Percentiles rank a stretch among this genome's conserved stretches.
These are phyloP conservation scores for Lasiodiplodia sp. DNA, from an alignment of 2,329 filamentous ascomycete species.

Conservation along the genomic window DNA sequence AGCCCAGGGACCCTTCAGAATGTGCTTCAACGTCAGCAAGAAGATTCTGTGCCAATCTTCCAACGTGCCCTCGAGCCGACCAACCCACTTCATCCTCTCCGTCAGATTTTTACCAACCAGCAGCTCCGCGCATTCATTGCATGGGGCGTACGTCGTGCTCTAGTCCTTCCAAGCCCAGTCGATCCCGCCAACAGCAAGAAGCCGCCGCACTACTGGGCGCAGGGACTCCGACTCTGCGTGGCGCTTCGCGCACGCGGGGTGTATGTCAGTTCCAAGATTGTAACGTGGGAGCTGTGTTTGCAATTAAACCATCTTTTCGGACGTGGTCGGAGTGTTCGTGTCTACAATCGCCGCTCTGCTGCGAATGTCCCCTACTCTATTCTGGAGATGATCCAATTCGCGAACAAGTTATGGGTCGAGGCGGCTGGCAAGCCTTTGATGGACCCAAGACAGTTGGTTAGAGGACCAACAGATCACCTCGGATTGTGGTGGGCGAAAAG, in stretches of 20 bases:
- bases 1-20: background rate
- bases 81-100: conserved; percentile 38
- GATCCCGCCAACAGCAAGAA: conserved; percentile 35
- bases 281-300: conserved; percentile 33
- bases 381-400: conserved; percentile 10
- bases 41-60: background rate
- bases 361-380: conserved; percentile 11
- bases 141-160: conserved; percentile 44
- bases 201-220: conserved; percentile 37
- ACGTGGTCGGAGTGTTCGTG: background rate
- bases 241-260: conserved; percentile 42
- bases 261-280: conserved; percentile 36
- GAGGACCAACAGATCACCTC: background rate
- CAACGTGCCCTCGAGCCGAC: conserved; percentile 4
- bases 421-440: background rate
- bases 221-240: conserved; percentile 40
- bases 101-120: conserved; percentile 36
- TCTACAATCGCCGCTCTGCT: background rate
- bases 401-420: background rate
- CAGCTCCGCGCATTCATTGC: conserved; percentile 42
- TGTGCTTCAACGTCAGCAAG: background rate
- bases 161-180: conserved; percentile 36
- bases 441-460: conserved; percentile 9
- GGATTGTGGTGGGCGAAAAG: conserved; percentile 3
- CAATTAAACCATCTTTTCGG: conserved; percentile 44